These are phyloP conservation scores for Cyathus striatus DNA, from an alignment of 768 basidiomycete genomes.

Conservation along the genomic window DNA sequence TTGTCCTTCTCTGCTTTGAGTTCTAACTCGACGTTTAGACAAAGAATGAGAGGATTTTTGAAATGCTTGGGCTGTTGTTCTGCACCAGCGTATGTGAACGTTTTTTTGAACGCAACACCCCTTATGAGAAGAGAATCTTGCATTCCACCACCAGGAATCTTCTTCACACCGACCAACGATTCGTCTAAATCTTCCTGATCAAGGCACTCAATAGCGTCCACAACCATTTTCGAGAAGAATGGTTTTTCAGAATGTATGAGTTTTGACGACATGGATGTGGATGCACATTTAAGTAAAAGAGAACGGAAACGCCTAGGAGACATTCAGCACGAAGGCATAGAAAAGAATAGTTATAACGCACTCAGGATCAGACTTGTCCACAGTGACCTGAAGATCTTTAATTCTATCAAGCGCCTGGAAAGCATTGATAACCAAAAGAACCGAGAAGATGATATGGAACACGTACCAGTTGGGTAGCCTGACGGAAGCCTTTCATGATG, in stretches of 20 bases:
- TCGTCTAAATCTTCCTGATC: constrained; percentile 95
- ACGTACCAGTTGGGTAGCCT: constrained; percentile 80
- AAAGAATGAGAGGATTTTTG: constrained; percentile 82
- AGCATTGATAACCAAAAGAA: constrained; percentile 7
- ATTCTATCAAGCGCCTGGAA: constrained; percentile 79
- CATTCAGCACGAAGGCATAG: constrained; percentile 9
- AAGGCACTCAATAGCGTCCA: constrained; percentile 89
- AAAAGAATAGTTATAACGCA: constrained; percentile 32
- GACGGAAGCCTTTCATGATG: constrained; percentile 94
- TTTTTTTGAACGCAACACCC: constrained; percentile 99
- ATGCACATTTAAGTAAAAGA: constrained; percentile 91
- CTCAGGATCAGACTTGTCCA: constrained; percentile 90
- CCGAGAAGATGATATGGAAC: constrained; percentile 6
- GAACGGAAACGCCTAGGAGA: constrained; percentile 79
- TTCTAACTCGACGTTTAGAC: constrained; percentile 96
- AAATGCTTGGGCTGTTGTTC: constrained; percentile 98
- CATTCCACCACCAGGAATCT: constrained; percentile 96
- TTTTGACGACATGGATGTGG: constrained; percentile 99
- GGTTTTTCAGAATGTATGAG: constrained; percentile 98
- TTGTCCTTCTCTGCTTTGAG: constrained; percentile 99
- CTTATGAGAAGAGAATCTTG: constrained; percentile 88
- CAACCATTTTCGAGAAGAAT: constrained; percentile 98
- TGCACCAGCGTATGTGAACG: constrained; percentile 97
- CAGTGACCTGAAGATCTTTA: constrained; percentile 81
- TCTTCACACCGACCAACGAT: constrained; percentile 94